Evolutionary conservation across 1,284 basidiomycete species (phyloP).

Genomic region (Coriolopsis trogii): DNA sequence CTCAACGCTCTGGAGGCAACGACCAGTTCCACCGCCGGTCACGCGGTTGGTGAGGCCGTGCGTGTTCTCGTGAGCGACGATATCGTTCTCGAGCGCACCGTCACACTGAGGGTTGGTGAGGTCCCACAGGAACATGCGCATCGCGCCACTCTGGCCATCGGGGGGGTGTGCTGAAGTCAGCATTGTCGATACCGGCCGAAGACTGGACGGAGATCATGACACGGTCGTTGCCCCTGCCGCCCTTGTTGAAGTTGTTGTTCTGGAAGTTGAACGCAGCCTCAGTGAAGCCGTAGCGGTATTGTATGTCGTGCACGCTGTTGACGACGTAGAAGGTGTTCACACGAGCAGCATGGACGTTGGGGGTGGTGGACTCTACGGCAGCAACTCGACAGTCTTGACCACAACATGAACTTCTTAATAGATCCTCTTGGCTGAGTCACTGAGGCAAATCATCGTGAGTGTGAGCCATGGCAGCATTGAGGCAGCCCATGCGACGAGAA

Average conservation of each 20-base stretch:
- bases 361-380: constrained; percentile 31
- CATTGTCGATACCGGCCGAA: constrained; percentile 42
- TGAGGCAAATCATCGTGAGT: too few species aligned
- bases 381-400: too few species aligned
- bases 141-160: constrained; percentile 27
- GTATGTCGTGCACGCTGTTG: constrained; percentile 53
- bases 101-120: constrained; percentile 44
- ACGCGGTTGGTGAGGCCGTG: constrained; percentile 55
- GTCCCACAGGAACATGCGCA: constrained; percentile 49
- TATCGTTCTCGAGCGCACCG: constrained; percentile 52
- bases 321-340: constrained; percentile 55
- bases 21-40: constrained; percentile 56
- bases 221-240: constrained; percentile 43
- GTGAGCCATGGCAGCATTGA: too few species aligned
- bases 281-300: constrained; percentile 44
- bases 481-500: too few species aligned
- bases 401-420: too few species aligned
- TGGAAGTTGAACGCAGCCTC: constrained; percentile 50
- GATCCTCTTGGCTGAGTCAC: too few species aligned
- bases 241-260: constrained; percentile 45
- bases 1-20: constrained; percentile 52
- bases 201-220: constrained; percentile 46
- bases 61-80: constrained; percentile 50
- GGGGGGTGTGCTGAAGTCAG: constrained; percentile 45
- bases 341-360: constrained; percentile 49